A percentile compares a stretch with the other conserved stretches of the same genome.
These are phyloP conservation scores for Colletotrichum spaethianum DNA, from an alignment of 2,329 filamentous ascomycete genomes.

Conservation along the genomic window DNA sequence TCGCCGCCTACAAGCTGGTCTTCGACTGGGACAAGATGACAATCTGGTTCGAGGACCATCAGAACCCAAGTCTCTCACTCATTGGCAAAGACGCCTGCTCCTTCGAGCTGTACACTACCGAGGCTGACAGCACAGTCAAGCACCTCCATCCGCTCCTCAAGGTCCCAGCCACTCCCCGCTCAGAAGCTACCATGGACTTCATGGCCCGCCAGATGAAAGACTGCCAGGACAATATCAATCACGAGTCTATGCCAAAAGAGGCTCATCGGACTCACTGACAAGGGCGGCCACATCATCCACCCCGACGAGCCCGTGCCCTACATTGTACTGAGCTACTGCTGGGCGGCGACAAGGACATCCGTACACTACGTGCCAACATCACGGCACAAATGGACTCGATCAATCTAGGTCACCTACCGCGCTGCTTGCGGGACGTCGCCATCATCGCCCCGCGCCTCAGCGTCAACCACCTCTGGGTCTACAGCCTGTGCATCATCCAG, in stretches of 20 bases:
- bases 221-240: not conserved
- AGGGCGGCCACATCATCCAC: not conserved
- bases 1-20: not conserved
- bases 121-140: not conserved
- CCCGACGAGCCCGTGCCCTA: not conserved
- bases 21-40: not conserved
- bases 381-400: not conserved
- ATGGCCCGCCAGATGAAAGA: constrained; percentile 1
- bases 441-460: not conserved
- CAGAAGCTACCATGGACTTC: not conserved
- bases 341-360: constrained; percentile 1
- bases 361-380: not conserved
- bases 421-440: not conserved
- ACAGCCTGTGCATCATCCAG: no score
- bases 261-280: not conserved
- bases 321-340: not conserved
- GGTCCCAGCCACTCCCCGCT: not conserved
- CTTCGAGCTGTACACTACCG: constrained; percentile 2
- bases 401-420: not conserved
- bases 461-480: no score
- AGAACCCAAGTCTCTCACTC: not conserved
- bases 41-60: not conserved
- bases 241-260: not conserved
- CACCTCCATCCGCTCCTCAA: constrained; percentile 2
- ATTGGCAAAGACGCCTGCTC: not conserved